These are phyloP conservation scores for Saksenaea oblongispora DNA, from an alignment of 371 early-diverging fungal genomes.

Conservation along the genomic window DNA sequence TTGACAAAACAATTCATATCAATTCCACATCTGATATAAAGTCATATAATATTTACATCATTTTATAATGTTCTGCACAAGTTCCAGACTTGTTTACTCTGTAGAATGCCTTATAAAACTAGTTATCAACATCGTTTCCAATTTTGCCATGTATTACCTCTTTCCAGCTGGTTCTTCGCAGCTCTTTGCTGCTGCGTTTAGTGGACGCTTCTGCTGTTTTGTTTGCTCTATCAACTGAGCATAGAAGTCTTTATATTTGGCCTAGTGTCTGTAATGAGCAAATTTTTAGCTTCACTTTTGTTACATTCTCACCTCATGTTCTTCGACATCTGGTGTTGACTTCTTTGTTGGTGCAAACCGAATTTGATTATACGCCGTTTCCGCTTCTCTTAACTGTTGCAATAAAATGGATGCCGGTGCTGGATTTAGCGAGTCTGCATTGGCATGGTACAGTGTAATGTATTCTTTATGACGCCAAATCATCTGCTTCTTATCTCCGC, in stretches of 20 bases:
- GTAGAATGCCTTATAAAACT: background rate
- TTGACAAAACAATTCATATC: no score
- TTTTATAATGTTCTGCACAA: background rate
- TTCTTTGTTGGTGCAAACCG: background rate
- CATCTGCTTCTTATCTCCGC: conserved; percentile 58
- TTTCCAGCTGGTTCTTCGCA: background rate
- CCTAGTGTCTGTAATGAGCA: background rate
- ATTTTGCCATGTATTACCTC: background rate
- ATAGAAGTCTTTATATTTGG: conserved; percentile 17
- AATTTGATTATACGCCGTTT: conserved; percentile 1
- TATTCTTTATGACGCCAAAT: conserved; percentile 64
- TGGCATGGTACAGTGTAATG: conserved; percentile 63
- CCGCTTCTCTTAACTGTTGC: conserved; percentile 13
- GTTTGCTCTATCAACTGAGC: conserved; percentile 11
- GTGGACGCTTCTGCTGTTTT: background rate
- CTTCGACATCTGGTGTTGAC: conserved; percentile 8
- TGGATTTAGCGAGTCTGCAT: conserved; percentile 58
- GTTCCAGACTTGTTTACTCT: conserved; percentile 1
- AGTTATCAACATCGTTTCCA: background rate
- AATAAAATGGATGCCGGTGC: conserved; percentile 7
- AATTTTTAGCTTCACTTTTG: no score
- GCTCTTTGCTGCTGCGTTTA: background rate
- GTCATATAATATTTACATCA: background rate
- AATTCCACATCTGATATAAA: no score
- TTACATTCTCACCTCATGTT: conserved; percentile 7